Evolutionary conservation across 1,284 basidiomycete genomes (phyloP), one percentile per base, ranked within the genome.

Genomic region (Rhodotorula sp.): DNA sequence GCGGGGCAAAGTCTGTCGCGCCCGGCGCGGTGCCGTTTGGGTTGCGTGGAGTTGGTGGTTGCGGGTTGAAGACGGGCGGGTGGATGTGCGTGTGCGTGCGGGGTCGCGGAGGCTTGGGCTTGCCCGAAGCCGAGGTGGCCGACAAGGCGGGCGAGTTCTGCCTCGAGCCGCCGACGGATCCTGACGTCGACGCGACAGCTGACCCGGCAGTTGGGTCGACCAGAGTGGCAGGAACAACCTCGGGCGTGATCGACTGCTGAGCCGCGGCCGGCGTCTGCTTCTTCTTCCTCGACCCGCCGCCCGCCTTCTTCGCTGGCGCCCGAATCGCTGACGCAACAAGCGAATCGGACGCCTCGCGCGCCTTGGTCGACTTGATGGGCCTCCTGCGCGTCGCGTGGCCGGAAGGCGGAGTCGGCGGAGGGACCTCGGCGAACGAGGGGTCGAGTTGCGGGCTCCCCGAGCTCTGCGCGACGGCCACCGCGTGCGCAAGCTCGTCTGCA

Each of bases 21-120:
- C 68, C 68, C 0, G 68, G 68, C 6, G 68, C 68, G 8, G 68
- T 66, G 4, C 68, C 68, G 64, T 70, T 70, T 49, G 68, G 68
- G 44, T 70, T 70, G 27, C 68, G 68, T 32, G 68, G 68, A 4
- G 68, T 70, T 8, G 68, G 64, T 1, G 64, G 46, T 52, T 62
- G 68, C 4, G 53, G 52, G 68, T 66, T 67, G 47, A 57, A 48
- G 29, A 70, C 68, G 47, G 64, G 68, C 32, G 64, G 59, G 58
- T 66, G 64, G 27, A 61, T 61, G 36, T 61, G 60, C 29, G 60
- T 61, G 60, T 61, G 60, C 36, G 59, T 66, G 58, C 34, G 60
- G 5, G 64, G 64, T 17, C 64, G 62, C 13, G 62, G 64, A 2
- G 49, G 17, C 44, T 55, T 62, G 30, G 58, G 52, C 44, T 67